Conservation (phyloP, 202 grass and related monocot species). For the Hordeum pubiflorum region DNA sequence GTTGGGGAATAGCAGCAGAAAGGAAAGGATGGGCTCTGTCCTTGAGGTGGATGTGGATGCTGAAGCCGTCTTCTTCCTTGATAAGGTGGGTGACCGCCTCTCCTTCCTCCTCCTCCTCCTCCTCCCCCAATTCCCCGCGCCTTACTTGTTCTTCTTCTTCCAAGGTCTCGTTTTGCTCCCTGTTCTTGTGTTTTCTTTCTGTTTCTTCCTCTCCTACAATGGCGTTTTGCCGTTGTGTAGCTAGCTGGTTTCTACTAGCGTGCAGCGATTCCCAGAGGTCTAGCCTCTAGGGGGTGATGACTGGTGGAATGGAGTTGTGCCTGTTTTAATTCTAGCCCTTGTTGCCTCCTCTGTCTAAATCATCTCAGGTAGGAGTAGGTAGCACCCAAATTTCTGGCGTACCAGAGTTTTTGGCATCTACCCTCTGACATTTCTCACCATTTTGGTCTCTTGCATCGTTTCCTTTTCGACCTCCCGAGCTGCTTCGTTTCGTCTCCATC, state of each 20-base stretch:
- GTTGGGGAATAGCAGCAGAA: background rate
- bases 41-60: constrained; percentile 80
- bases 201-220: background rate
- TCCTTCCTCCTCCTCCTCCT: background rate
- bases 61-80: constrained; percentile 64
- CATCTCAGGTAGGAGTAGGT: background rate
- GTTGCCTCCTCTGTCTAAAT: constrained; percentile 20
- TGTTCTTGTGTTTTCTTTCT: background rate
- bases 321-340: constrained; percentile 17
- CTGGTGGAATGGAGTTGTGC: constrained; percentile 24
- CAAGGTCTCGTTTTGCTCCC: background rate
- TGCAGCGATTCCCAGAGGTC: background rate
- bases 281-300: background rate
- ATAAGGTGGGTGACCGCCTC: constrained; percentile 50
- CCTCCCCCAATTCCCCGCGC: background rate
- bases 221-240: background rate
- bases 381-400: constrained; percentile 17
- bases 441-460: constrained; percentile 21
- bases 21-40: constrained; percentile 50
- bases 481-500: background rate
- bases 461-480: background rate
- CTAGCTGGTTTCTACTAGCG: constrained; percentile 18
- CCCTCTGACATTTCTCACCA: constrained; percentile 18
- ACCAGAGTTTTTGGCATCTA: constrained; percentile 14
- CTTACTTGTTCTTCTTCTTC: background rate